These are phyloP conservation scores for Apiospora saccharicola DNA, from an alignment of 2,329 filamentous ascomycete species.

Conservation along the genomic window DNA sequence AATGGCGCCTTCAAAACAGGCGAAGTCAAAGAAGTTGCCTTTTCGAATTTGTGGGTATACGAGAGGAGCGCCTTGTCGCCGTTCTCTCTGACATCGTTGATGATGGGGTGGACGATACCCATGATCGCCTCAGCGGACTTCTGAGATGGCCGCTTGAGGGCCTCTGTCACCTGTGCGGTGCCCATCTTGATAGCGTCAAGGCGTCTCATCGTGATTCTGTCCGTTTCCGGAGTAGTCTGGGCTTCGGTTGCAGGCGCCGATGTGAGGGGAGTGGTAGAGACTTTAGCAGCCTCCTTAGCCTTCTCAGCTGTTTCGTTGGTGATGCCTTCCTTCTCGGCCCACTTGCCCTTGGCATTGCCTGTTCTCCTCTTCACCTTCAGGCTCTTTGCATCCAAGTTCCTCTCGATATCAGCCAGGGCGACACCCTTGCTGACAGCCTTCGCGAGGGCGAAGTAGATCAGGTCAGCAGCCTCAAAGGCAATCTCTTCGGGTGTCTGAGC, in stretches of 20 bases:
- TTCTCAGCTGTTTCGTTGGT: conserved; percentile 44
- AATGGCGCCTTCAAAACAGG: conserved; percentile 92
- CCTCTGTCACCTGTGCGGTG: conserved; percentile 71
- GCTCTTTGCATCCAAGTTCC: conserved; percentile 91
- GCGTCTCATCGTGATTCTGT: conserved; percentile 82
- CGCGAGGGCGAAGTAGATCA: conserved; percentile 94
- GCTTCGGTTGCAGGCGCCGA: conserved; percentile 49
- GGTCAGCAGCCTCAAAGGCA: conserved; percentile 92
- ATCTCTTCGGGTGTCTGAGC: conserved; percentile 83
- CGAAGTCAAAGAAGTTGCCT: conserved; percentile 87
- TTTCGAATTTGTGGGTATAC: conserved; percentile 98
- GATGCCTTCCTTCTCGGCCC: conserved; percentile 84
- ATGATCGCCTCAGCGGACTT: conserved; percentile 94
- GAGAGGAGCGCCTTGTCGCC: conserved; percentile 89
- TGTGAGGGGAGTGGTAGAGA: conserved; percentile 42
- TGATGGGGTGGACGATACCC: conserved; percentile 88
- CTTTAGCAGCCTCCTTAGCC: conserved; percentile 44
- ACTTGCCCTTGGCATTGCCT: conserved; percentile 93
- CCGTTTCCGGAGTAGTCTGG: conserved; percentile 46
- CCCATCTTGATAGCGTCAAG: conserved; percentile 73
- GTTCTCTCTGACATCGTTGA: conserved; percentile 81
- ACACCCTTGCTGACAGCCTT: conserved; percentile 89
- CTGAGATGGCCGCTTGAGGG: conserved; percentile 88
- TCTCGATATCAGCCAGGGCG: conserved; percentile 86
- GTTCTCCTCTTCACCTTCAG: conserved; percentile 93